phyloP scores from a whole-genome alignment of 441 rosid species.

The Adansonia gregorii region DNA sequence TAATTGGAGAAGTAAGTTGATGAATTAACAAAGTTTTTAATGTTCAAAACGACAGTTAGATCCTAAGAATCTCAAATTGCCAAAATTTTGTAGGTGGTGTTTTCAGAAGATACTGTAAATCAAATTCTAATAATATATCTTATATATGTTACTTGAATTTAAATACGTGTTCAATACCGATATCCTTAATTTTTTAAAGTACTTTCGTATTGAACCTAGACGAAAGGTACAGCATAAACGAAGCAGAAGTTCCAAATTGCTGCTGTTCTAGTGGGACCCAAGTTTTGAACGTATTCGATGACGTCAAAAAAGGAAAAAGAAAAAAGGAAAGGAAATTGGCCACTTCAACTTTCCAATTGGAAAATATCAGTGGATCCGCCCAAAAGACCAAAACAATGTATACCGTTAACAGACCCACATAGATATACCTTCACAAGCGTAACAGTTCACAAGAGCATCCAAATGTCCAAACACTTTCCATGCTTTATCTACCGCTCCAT shows the following conservation, averaged over 20 bases:
- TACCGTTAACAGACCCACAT: background rate
- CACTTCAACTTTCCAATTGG: background rate
- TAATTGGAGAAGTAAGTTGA: background rate
- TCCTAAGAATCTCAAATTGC: background rate
- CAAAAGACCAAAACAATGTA: background rate
- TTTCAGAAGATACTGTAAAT: background rate
- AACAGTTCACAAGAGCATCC: slow-evolving; percentile 80
- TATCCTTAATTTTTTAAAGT: background rate
- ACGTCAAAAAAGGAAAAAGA: no score
- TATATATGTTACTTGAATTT: no score
- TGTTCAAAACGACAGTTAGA: background rate
- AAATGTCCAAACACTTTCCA: slow-evolving; percentile 48
- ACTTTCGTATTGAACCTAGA: background rate
- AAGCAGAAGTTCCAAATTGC: background rate
- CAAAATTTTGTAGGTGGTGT: background rate
- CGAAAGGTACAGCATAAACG: background rate
- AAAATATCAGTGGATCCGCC: background rate
- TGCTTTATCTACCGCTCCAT: slow-evolving; percentile 71
- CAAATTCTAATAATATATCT: background rate
- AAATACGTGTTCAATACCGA: background rate
- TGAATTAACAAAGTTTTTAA: background rate
- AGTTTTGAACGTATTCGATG: no score
- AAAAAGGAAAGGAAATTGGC: background rate
- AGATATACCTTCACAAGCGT: slow-evolving; percentile 62
- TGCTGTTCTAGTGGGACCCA: background rate